Evolutionary conservation across 1,284 basidiomycete species (phyloP), one percentile per base, ranked within the genome.

Genomic region (Mycosarcoma mackinlayi): DNA sequence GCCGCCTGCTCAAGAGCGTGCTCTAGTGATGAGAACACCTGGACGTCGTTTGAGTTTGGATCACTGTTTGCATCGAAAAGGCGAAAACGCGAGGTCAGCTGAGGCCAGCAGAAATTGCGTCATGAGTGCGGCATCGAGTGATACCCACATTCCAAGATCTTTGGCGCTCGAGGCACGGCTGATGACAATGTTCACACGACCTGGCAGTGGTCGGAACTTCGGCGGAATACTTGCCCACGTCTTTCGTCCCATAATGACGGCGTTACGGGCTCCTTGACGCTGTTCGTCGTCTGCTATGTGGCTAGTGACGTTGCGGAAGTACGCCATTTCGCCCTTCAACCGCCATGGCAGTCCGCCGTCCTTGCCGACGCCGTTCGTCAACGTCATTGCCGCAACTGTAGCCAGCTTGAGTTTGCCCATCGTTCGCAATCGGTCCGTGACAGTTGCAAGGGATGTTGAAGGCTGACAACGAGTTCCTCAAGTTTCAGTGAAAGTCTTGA

Each of bases 161-260:
- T 89, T 90, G 25, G 86, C 83, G 7, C 80, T 66, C n/a, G 51
- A 47, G 73, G 90, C 88, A 27, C 88, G 86, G 72, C 89, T 93
- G 31, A 97, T 85, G 31, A 99, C 89, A 14, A 95, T 83, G 81
- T 98, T 99, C 62, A 88, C 70, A 35, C 96, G 86, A 28, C 87
- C 88, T 39, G 87, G 86, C 24, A 99, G 86, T 3, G 96, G 96
- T 64, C 92, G 87, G 84, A 92, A 93, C 82, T 89, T 92, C 7
- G 81, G 74, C n/a, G 96, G 95, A 61, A 99, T 98, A 81, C 92
- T 93, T 83, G 96, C 92, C 96, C 96, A 99, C 18, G 94, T 97
- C 78, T 93, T 94, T 45, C 94, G 87, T 6, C 96, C 96, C 96
- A 99, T 98, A 59, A 98, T 85, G 33, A 98, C 90, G 2, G 88